Conservation (phyloP, 495 filamentous ascomycete species). For the Entonaema liquescens region DNA sequence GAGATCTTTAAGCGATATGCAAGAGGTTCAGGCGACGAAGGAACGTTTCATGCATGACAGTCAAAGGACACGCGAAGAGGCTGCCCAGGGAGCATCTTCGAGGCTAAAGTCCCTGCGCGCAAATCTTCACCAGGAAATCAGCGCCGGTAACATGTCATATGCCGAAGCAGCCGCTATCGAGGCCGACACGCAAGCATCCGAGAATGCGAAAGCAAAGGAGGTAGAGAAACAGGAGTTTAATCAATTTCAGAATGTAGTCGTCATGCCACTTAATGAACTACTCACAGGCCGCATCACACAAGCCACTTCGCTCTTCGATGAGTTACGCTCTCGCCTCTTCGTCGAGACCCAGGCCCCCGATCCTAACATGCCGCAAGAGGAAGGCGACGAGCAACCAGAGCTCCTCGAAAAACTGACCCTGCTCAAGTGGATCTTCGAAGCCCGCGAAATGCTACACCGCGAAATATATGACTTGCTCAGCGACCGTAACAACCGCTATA, state of each 20-base stretch:
- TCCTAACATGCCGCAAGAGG: slow-evolving; percentile 87
- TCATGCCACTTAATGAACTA: slow-evolving; percentile 79
- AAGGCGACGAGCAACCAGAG: slow-evolving; percentile 95
- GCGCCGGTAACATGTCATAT: slow-evolving; percentile 77
- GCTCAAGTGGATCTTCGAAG: slow-evolving; percentile 97
- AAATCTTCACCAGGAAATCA: slow-evolving; percentile 78
- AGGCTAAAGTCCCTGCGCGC: slow-evolving; percentile 55
- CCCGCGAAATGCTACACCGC: slow-evolving; percentile 83
- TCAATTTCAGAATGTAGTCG: slow-evolving; percentile 74
- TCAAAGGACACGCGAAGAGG: slow-evolving; percentile 55
- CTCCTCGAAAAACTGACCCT: slow-evolving; percentile 92
- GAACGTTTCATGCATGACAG: slow-evolving; percentile 61
- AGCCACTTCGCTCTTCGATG: slow-evolving; percentile 72
- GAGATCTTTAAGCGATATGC: slow-evolving; percentile 77
- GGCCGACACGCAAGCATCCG: slow-evolving; percentile 71
- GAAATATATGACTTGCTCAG: slow-evolving; percentile 84
- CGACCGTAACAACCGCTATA: slow-evolving; percentile 86
- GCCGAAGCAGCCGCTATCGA: slow-evolving; percentile 77
- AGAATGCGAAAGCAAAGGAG: slow-evolving; percentile 69
- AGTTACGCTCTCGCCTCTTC: slow-evolving; percentile 74
- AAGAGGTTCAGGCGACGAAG: slow-evolving; percentile 74
- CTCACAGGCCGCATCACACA: slow-evolving; percentile 69
- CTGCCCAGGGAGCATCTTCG: slow-evolving; percentile 52
- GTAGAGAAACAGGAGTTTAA: slow-evolving; percentile 77
- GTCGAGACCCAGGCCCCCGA: slow-evolving; percentile 74